Percentiles rank a stretch among this genome's conserved stretches.
Conservation (phyloP, 768 basidiomycete genomes). For the Mycena filopes region DNA sequence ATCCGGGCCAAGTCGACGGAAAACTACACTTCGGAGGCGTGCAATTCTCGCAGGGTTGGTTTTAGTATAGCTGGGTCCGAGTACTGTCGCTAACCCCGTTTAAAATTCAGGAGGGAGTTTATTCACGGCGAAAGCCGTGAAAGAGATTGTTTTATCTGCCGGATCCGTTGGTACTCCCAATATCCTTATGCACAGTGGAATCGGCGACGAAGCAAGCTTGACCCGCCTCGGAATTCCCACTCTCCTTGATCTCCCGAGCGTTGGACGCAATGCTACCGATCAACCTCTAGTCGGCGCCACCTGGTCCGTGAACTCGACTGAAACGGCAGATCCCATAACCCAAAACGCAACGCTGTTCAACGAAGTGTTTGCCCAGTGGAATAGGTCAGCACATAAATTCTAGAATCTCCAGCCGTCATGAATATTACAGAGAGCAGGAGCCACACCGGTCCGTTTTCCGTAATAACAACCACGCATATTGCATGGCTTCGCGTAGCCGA, state of each 20-base stretch:
- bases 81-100: too few species aligned
- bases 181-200: conserved; percentile 38
- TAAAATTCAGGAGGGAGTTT: not conserved
- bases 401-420: too few species aligned
- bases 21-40: not conserved
- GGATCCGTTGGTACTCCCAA: conserved; percentile 38
- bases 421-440: too few species aligned
- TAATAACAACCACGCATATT: conserved; percentile 28
- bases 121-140: conserved; percentile 25
- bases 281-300: conserved; percentile 6
- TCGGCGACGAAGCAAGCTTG: conserved; percentile 27
- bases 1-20: not conserved
- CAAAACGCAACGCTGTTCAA: conserved; percentile 28
- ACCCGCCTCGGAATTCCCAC: conserved; percentile 23
- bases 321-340: conserved; percentile 3
- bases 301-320: conserved; percentile 25
- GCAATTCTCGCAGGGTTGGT: not conserved
- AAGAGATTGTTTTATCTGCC: conserved; percentile 42
- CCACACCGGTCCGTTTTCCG: conserved; percentile 34
- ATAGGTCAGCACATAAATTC: not conserved
- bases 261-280: conserved; percentile 26
- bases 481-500: conserved; percentile 37
- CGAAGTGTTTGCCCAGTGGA: conserved; percentile 35
- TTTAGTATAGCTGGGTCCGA: not conserved
- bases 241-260: conserved; percentile 34